Evolutionary conservation across 805 yeast genomes (phyloP).

Genomic region (Starmerella sirachaensis): DNA sequence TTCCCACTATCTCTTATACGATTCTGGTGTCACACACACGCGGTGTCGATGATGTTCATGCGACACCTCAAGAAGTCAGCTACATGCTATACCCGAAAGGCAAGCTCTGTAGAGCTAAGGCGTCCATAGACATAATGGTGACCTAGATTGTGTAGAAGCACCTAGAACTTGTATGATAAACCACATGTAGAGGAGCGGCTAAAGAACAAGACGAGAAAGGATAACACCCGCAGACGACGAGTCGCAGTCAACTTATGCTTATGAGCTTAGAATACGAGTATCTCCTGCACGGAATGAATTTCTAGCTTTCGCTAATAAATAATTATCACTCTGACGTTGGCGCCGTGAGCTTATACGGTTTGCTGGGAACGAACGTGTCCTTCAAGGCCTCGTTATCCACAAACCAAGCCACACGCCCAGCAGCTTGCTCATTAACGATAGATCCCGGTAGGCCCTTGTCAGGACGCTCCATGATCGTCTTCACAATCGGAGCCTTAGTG

Average conservation of each 20-base stretch:
- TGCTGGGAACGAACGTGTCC: slow-evolving; percentile 63
- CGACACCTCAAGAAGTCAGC: no score
- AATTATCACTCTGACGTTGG: slow-evolving; percentile 14
- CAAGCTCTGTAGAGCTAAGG: no score
- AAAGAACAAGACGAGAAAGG: no score
- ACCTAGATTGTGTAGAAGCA: no score
- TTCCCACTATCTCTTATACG: neutral
- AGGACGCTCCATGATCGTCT: slow-evolving; percentile 89
- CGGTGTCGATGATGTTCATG: no score
- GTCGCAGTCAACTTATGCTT: no score
- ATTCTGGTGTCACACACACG: no score
- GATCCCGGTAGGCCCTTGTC: slow-evolving; percentile 92
- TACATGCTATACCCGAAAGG: no score
- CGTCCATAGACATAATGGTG: no score
- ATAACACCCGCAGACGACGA: no score
- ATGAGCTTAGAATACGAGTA: neutral
- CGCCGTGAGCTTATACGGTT: slow-evolving; percentile 51
- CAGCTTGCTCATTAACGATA: slow-evolving; percentile 91
- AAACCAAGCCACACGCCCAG: slow-evolving; percentile 93
- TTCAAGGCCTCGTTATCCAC: slow-evolving; percentile 86
- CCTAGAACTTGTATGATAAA: no score
- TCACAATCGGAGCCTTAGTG: slow-evolving; percentile 83
- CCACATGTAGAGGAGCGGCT: no score
- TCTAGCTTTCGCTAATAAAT: neutral
- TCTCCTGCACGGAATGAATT: neutral